Base-by-base conservation (phyloP, 441 rosid species). In the Eutrema salsugineum region DNA sequence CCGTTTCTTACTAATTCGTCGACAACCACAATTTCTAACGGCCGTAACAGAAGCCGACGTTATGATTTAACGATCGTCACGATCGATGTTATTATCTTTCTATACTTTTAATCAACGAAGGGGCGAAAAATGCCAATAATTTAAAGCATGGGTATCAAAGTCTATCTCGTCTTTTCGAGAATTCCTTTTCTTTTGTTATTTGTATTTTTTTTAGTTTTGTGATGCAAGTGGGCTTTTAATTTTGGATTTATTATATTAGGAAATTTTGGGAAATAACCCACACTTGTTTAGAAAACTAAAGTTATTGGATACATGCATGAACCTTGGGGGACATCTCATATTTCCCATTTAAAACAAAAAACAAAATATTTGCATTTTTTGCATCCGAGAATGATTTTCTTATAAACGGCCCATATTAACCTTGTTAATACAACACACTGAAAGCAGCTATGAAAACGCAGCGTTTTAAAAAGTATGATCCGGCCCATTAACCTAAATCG, bases 11-110 rank as follows among this genome's bases (percentile, higher is more conserved):
- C 40, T 1, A 8, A 24, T 32, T 1, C 27, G 22, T 49, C 67
- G 61, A 60, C 72, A 27, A 33, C 68, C 50, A 60, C 43, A 32
- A 24, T 3, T 48, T 59, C 8, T 44, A 68, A 68, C 78, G 54
- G 28, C 6, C 61, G 68, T 35, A 44, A 44, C 47, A 9, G 4
- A n/a, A n/a, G 28, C 35, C 51, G 62, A 71, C 68, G 56, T 38
- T 28, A 3, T 11, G 24, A 9, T 20, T 19, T 58, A 57, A 73
- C 54, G 61, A 58, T 73, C 63, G 68, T 47, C 15, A 68, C 15
- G 19, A 14, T 36, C 49, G 9, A 8, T 46, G 16, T 8, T 17
- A 28, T 57, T 33, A n/a, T 59, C 12, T 6, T 43, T 63, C 11
- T 9, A 11, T 39, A 19, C 16, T 36, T 42, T 56, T 15, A 63